phyloP scores from a whole-genome alignment of 257 asterid genomes.

The Voacanga thouarsii region DNA sequence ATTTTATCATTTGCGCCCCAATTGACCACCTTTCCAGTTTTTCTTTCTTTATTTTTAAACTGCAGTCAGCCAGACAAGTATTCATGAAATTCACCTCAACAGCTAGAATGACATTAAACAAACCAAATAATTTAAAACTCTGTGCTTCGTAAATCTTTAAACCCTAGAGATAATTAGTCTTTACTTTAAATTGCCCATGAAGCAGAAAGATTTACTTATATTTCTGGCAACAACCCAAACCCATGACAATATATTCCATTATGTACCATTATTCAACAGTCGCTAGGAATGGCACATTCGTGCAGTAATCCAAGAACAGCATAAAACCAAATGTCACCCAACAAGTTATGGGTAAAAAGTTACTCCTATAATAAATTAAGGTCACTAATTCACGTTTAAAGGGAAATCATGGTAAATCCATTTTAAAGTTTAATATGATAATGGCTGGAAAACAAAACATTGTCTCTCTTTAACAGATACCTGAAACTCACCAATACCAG shows the following conservation, averaged over 20 bases:
- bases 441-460: not conserved
- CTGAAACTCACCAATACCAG: conserved; percentile 91
- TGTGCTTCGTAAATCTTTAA: not conserved
- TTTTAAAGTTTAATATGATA: not conserved
- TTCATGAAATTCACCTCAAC: not conserved
- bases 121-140: not conserved
- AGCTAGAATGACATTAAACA: not conserved
- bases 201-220: too few relatives aligned
- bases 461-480: conserved; percentile 31
- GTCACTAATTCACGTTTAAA: not conserved
- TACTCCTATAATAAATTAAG: not conserved
- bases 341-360: not conserved
- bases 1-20: not conserved
- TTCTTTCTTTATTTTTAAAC: not conserved
- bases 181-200: not conserved
- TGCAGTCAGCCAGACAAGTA: not conserved
- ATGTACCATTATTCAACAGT: not conserved
- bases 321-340: not conserved
- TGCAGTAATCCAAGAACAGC: not conserved
- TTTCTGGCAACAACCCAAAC: not conserved
- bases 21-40: not conserved
- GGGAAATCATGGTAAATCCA: not conserved
- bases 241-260: not conserved
- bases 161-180: not conserved
- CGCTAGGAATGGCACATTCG: not conserved